Evolutionary conservation across 2,329 filamentous ascomycete genomes (phyloP), one percentile per base, ranked within the genome.

Genomic region (Pyrenophora teres): DNA sequence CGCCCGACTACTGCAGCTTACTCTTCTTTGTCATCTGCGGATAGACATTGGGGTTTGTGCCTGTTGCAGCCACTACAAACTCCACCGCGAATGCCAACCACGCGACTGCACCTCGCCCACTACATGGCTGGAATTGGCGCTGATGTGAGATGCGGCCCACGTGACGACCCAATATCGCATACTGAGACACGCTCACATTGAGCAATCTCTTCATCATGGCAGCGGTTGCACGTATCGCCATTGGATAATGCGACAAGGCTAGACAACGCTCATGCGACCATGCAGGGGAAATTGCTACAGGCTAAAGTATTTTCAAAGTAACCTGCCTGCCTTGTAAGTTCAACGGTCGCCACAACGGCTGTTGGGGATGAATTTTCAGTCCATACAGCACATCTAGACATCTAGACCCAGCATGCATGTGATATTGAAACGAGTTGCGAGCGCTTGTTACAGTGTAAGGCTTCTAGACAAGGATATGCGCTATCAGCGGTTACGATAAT

Each of bases 171-270:
- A 16, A 30, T 25, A 44, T 43, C 18, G 27, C 43, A 55, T 33
- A 49, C 39, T 56, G 44, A 62, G 56, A 64, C 61, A 60, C 31
- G 31, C 27, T 33, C 46, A 52, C 44, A 51, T 50, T 46, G 18
- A 36, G 15, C 21, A 30, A 36, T 27, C 13, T 31, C 32, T 33
- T 16, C 25, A 30, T 13, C 27, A 30, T 3, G 12, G 33, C 32
- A 40, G 52, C 39, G 57, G 57, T 45, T 33, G 49, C 54, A 56
- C 51, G 40, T 30, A 21, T 19, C 54, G 57, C 50, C 38, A 41
- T 52, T 46, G 45, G 15, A 15, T 23, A 44, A 30, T 15, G 23
- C 31, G 18, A 16, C 19, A 32, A 18, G 16, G 30, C 44, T 25
- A 21, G 13, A 27, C 8, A 33, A 31, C 23, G 16, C 21, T 39